These are phyloP conservation scores for Tarenaya hassleriana DNA, from an alignment of 345 rosid species.

Conservation along the genomic window DNA sequence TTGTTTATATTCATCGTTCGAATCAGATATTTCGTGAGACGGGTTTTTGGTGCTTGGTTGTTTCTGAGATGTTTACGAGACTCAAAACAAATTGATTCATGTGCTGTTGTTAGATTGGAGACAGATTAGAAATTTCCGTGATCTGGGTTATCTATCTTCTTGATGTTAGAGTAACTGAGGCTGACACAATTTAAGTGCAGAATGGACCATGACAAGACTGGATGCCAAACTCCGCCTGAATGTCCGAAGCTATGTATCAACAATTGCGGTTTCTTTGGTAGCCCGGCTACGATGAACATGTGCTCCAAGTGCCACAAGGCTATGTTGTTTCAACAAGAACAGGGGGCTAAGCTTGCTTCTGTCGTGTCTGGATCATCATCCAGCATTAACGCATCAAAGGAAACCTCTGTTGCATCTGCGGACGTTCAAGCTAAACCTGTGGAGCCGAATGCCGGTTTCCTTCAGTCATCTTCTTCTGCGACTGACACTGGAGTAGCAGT, in stretches of 20 bases:
- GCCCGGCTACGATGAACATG: slow-evolving; percentile 89
- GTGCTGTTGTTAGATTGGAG: too few species aligned
- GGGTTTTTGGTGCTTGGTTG: too few species aligned
- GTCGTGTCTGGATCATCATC: slow-evolving; percentile 55
- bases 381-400: slow-evolving; percentile 43
- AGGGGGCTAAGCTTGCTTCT: slow-evolving; percentile 60
- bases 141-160: background rate
- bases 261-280: slow-evolving; percentile 92
- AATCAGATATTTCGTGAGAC: too few species aligned
- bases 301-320: slow-evolving; percentile 95
- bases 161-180: background rate
- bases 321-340: slow-evolving; percentile 59
- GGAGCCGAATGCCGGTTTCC: slow-evolving; percentile 39
- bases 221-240: slow-evolving; percentile 88
- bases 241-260: slow-evolving; percentile 68
- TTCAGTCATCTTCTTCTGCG: slow-evolving; percentile 37
- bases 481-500: slow-evolving; percentile 26
- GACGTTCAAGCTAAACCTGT: slow-evolving; percentile 35
- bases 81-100: too few species aligned
- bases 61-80: too few species aligned
- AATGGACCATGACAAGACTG: slow-evolving; percentile 92
- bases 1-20: too few species aligned
- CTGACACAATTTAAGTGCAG: slow-evolving; percentile 23
- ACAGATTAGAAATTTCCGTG: too few species aligned
- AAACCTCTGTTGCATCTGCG: slow-evolving; percentile 31